Evolutionary conservation across 129 eudicot genomes (phyloP), one percentile per base, ranked within the genome.

Genomic region (Lactuca sativa): DNA sequence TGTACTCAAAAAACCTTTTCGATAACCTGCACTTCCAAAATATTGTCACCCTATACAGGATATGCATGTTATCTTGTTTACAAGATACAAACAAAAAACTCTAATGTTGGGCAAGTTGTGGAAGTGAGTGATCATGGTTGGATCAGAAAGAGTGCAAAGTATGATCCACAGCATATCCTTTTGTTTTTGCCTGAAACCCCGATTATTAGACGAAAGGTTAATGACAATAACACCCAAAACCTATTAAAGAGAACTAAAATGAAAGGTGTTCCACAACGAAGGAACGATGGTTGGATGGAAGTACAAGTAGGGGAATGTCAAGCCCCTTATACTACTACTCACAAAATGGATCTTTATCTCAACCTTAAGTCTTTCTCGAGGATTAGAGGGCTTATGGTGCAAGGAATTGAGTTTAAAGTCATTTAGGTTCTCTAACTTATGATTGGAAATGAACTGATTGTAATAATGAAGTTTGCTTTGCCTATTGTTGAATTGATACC

Each of bases 251-350:
- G 62, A 62, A 61, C 52, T 3, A 62, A 49, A 52, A 7, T 34
- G 40, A 51, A 61, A 62, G 70, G 70, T 31, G 11, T 62, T 52
- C 77, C 77, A 7, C 54, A 7, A 34, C 10, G 5, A 1, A 52
- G 70, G 54, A 12, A 21, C 1, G 63, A 72, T 52, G 62, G 55
- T 44, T 71, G 75, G 75, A 56, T 70, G 56, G 74, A 69, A 56
- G 75, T 71, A 13, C 67, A 43, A 41, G 32, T 71, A 31, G 44
- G 69, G 52, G 37, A 72, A 51, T 60, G 18, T 33, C 60, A 61
- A 72, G 32, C 76, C 13, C 11, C 32, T 34, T 47, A 13, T 48
- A 34, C 37, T 34, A 33, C 16, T 16, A 25, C 4, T 47, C 15
- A 47, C 3, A 10, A 9, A 9, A 3, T 47, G n/a, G 15, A 47